phyloP scores from a whole-genome alignment of 805 yeast species.

The Saturnispora serradocipensis region DNA sequence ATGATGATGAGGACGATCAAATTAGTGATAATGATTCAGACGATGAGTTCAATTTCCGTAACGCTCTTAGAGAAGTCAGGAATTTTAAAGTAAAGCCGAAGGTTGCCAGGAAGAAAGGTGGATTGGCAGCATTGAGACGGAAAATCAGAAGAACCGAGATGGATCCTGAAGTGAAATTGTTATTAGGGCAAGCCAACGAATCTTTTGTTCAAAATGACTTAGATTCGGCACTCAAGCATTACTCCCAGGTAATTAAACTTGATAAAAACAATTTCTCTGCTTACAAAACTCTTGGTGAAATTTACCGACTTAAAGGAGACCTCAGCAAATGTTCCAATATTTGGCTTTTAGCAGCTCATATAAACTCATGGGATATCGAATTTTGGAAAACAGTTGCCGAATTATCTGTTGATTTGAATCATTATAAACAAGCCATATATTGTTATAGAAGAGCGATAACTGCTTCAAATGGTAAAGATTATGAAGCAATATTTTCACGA shows the following conservation, averaged over 20 bases:
- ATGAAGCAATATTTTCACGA: slow-evolving; percentile 52
- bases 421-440: slow-evolving; percentile 65
- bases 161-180: slow-evolving; percentile 63
- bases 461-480: slow-evolving; percentile 34
- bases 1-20: slow-evolving; percentile 21
- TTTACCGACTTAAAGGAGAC: slow-evolving; percentile 58
- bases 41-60: slow-evolving; percentile 43
- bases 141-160: slow-evolving; percentile 36
- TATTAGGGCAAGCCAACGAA: slow-evolving; percentile 68
- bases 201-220: slow-evolving; percentile 63
- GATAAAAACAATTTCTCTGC: slow-evolving; percentile 78
- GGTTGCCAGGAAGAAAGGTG: slow-evolving; percentile 21
- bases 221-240: slow-evolving; percentile 49
- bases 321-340: slow-evolving; percentile 66
- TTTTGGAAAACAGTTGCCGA: slow-evolving; percentile 76
- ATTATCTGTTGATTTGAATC: slow-evolving; percentile 54
- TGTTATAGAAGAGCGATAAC: slow-evolving; percentile 63
- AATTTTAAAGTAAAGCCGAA: slow-evolving; percentile 44
- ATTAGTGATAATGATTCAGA: slow-evolving; percentile 29
- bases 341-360: slow-evolving; percentile 76
- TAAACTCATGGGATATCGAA: slow-evolving; percentile 64
- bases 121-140: slow-evolving; percentile 30
- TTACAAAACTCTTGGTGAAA: slow-evolving; percentile 81
- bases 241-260: slow-evolving; percentile 60
- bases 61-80: slow-evolving; percentile 59